Percentiles rank a stretch among this genome's conserved stretches.
Conservation (phyloP, 306 rosid species). For the Inga oerstediana region DNA sequence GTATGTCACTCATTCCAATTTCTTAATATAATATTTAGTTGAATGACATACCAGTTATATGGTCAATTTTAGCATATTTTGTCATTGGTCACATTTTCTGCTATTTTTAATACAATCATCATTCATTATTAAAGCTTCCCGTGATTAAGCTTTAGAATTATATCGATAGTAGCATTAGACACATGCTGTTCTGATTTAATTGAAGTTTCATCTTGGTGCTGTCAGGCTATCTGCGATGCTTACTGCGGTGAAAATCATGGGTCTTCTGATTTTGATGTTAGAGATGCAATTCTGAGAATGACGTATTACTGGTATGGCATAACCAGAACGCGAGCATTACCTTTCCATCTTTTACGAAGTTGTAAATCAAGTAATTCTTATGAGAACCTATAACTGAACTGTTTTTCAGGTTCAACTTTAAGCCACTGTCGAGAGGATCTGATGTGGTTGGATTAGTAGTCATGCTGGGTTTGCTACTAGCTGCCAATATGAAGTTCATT, state of each 20-base stretch:
- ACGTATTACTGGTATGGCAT: conserved; percentile 66
- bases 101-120: conserved; percentile 16
- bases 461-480: conserved; percentile 65
- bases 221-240: conserved; percentile 61
- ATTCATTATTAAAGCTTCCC: conserved; percentile 15
- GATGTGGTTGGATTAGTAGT: conserved; percentile 63
- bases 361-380: neutral
- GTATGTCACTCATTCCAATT: conserved; percentile 42
- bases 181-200: neutral
- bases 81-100: neutral
- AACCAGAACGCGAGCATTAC: neutral
- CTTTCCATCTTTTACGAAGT: neutral
- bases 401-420: conserved; percentile 66
- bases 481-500: conserved; percentile 70
- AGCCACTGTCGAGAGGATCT: conserved; percentile 74
- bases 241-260: conserved; percentile 61
- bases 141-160: conserved; percentile 19
- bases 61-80: neutral
- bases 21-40: neutral
- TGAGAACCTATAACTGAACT: neutral
- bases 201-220: conserved; percentile 15
- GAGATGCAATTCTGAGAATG: conserved; percentile 75
- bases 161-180: neutral
- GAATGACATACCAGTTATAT: neutral
- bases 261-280: conserved; percentile 56